phyloP scores from a whole-genome alignment of 2,329 filamentous ascomycete species.

The Orbilia javanica region DNA sequence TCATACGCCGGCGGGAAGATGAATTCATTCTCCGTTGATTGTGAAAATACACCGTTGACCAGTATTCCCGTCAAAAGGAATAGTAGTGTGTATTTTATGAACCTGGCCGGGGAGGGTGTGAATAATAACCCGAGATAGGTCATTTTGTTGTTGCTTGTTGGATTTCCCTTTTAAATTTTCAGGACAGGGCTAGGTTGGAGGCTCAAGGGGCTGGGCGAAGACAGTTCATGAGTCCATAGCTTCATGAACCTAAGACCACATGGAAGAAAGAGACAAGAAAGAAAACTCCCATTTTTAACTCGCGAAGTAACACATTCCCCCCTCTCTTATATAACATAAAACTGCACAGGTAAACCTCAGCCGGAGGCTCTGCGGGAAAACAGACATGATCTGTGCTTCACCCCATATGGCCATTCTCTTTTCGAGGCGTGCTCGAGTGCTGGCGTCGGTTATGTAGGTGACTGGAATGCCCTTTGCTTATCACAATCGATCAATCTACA shows the following conservation, averaged over 20 bases:
- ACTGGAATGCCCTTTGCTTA: constrained; percentile 6
- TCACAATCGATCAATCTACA: too few relatives aligned
- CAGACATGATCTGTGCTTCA: too few relatives aligned
- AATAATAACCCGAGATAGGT: background rate
- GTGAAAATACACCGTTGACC: background rate
- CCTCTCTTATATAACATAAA: background rate
- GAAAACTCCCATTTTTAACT: background rate
- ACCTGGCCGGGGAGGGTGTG: background rate
- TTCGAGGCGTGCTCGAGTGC: too few relatives aligned
- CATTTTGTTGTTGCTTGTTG: background rate
- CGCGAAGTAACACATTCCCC: background rate
- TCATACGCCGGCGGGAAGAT: constrained; percentile 20
- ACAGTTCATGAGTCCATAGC: too few relatives aligned
- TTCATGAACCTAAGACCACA: too few relatives aligned
- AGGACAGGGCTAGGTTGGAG: background rate
- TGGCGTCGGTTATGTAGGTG: background rate
- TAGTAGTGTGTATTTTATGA: background rate
- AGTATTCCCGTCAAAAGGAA: background rate
- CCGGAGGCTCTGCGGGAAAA: background rate
- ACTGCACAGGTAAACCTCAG: too few relatives aligned
- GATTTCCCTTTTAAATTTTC: background rate
- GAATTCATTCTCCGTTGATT: background rate
- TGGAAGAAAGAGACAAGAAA: background rate
- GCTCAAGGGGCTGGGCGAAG: too few relatives aligned
- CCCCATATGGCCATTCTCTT: too few relatives aligned